Base-by-base conservation (phyloP, 2,329 filamentous ascomycete species). In the Chrysoporthe cubensis region DNA sequence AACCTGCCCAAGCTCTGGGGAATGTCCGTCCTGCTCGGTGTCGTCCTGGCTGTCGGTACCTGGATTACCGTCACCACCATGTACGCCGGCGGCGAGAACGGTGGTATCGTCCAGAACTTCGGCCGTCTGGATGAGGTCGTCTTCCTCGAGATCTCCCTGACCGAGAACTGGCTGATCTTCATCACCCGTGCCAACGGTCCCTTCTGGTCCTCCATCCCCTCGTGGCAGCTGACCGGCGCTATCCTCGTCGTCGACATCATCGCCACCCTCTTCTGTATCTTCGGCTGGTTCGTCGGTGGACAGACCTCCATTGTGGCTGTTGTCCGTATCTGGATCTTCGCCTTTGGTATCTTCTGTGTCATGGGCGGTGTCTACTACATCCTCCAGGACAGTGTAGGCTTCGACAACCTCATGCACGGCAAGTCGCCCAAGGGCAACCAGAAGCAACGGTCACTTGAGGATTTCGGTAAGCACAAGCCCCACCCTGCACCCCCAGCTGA, bases 151-250 rank as follows among this genome's bases (percentile, higher is more conserved):
- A 92, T 97, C 79, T 93, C 92, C 14, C 87, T 97, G 65, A 94
- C 93, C 69, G 92, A 97, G 86, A 97, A 96, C 84, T 97, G 94
- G 93, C 87, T 97, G 64, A 97, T 97, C 81, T 96, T 97, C 85
- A 95, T 97, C 82, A 97, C 93, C 72, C 93, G 94, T 85, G 91
- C 93, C 81, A 94, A 94, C 81, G 93, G 93, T 76, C 92, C 93
- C 65, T 95, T 96, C 87, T 96, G 93, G 93, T 94, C 91, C 3
- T 94, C 91, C 34, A 87, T 93, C 68, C 93, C 94, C 69, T 96
- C 93, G 70, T 94, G 92, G 91, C 92, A 96, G 80, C 85, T 97
- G 57, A 80, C 85, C 66, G 90, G 90, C 70, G 93, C 93, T 71
- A 93, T 97, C 72, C 78, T 96, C 60, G 73, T 93, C 62, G 93